phyloP scores from a whole-genome alignment of 1,139 yeast genomes.

The Entelexis sorbosivorans region DNA sequence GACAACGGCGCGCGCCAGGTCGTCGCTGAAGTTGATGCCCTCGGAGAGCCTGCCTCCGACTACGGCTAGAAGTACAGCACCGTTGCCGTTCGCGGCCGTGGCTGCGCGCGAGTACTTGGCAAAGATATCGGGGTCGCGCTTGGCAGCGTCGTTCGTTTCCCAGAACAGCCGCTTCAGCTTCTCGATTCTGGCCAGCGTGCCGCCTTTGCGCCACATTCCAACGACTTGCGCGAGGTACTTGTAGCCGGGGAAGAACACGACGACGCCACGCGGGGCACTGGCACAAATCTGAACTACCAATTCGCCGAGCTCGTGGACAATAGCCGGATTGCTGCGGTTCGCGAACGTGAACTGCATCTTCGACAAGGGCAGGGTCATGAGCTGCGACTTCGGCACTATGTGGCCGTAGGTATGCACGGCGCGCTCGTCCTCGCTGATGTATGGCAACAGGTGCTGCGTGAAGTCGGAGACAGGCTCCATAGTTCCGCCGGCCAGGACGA shows the following conservation, averaged over 20 bases:
- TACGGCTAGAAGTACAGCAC: slow-evolving; percentile 69
- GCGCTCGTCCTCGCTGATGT: slow-evolving; percentile 35
- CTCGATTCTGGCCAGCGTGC: slow-evolving; percentile 26
- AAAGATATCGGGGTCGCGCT: slow-evolving; percentile 27
- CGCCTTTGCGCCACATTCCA: slow-evolving; percentile 40
- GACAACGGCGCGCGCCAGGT: slow-evolving; percentile 73
- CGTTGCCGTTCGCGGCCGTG: slow-evolving; percentile 27
- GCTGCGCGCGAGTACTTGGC: slow-evolving; percentile 38
- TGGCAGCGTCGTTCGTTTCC: slow-evolving; percentile 33
- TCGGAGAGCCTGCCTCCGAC: slow-evolving; percentile 93
- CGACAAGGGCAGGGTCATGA: slow-evolving; percentile 30
- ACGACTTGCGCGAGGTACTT: slow-evolving; percentile 48
- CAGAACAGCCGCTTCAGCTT: slow-evolving; percentile 33
- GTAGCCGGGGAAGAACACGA: slow-evolving; percentile 79
- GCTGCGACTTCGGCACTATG: slow-evolving; percentile 60
- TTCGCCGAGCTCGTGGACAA: slow-evolving; percentile 47
- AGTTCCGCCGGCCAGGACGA: slow-evolving; percentile 86
- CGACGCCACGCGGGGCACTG: slow-evolving; percentile 63
- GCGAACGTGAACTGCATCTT: slow-evolving; percentile 59
- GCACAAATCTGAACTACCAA: slow-evolving; percentile 37
- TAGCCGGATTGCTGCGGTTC: slow-evolving; percentile 39
- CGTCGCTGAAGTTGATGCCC: slow-evolving; percentile 84
- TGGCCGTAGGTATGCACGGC: slow-evolving; percentile 68
- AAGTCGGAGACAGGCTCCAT: slow-evolving; percentile 85
- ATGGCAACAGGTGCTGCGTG: slow-evolving; percentile 54